These are phyloP conservation scores for Lasiodiplodia hormozganensis DNA, from an alignment of 2,329 filamentous ascomycete species.

Conservation along the genomic window DNA sequence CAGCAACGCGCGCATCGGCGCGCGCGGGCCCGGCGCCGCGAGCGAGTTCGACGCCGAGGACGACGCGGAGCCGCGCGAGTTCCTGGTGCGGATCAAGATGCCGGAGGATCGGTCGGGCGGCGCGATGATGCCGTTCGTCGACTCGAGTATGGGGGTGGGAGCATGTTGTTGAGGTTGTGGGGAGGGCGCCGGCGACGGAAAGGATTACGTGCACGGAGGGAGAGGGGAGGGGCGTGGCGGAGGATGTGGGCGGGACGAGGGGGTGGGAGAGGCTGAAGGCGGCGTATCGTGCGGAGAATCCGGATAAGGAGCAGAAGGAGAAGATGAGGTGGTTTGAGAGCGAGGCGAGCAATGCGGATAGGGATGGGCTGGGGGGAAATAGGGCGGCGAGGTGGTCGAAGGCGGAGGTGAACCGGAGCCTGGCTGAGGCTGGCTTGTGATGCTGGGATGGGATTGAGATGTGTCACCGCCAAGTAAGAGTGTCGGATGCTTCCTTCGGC, in stretches of 20 bases:
- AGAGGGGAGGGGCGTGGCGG: background rate
- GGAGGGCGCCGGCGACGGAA: background rate
- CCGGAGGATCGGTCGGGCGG: too few relatives aligned
- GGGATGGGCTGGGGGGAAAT: too few relatives aligned
- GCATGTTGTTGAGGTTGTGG: background rate
- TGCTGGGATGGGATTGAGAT: too few relatives aligned
- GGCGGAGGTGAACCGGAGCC: too few relatives aligned
- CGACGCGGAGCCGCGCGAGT: background rate
- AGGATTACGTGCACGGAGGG: background rate
- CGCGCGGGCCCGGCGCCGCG: too few relatives aligned
- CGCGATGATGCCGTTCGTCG: conserved; percentile 5
- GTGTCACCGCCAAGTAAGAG: too few relatives aligned
- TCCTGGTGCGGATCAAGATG: background rate
- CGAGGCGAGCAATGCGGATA: too few relatives aligned
- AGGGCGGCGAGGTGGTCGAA: too few relatives aligned
- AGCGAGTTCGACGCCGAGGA: too few relatives aligned
- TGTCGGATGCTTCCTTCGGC: too few relatives aligned
- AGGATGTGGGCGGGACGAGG: background rate
- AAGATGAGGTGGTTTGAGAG: background rate
- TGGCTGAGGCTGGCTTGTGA: too few relatives aligned
- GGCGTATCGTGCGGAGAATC: background rate
- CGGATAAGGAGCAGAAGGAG: background rate
- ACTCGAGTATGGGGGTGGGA: conserved; percentile 22
- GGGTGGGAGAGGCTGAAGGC: conserved; percentile 7
- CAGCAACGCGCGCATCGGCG: too few relatives aligned